Percentiles rank a stretch among this genome's conserved stretches.
phyloP scores from a whole-genome alignment of 495 filamentous ascomycete species.

The Aspergillus steynii region DNA sequence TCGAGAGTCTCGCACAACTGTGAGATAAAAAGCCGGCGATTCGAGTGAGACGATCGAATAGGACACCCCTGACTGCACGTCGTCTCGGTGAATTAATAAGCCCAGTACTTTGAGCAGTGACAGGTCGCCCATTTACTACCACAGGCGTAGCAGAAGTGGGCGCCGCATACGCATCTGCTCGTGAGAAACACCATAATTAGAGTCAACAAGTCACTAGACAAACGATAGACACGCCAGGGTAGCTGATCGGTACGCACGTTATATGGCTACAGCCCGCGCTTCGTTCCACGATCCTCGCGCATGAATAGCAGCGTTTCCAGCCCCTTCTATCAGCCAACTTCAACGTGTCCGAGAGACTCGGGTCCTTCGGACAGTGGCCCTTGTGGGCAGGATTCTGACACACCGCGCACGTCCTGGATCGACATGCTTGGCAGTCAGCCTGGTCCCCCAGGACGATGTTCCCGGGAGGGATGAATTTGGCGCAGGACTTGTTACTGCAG shows the following conservation, averaged over 20 bases:
- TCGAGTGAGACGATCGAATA: too few relatives aligned
- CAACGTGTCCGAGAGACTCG: slow-evolving; percentile 44
- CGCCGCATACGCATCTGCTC: too few relatives aligned
- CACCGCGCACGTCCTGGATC: slow-evolving; percentile 35
- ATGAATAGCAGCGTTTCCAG: slow-evolving; percentile 63
- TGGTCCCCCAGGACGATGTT: slow-evolving; percentile 26
- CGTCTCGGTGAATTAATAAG: too few relatives aligned
- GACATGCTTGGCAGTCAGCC: slow-evolving; percentile 42
- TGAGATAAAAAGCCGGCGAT: too few relatives aligned
- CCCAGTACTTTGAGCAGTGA: too few relatives aligned
- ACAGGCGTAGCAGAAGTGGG: too few relatives aligned
- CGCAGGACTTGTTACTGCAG: slow-evolving; percentile 22
- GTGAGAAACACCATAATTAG: too few relatives aligned
- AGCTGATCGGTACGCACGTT: slow-evolving; percentile 36
- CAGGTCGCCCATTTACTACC: too few relatives aligned
- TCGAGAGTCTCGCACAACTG: too few relatives aligned
- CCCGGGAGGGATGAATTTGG: slow-evolving; percentile 39
- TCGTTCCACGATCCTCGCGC: slow-evolving; percentile 58
- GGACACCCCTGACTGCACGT: too few relatives aligned
- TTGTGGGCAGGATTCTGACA: slow-evolving; percentile 34
- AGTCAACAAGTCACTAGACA: too few relatives aligned
- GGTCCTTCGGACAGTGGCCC: slow-evolving; percentile 54
- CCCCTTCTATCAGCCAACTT: slow-evolving; percentile 55
- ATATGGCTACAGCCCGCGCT: slow-evolving; percentile 61
- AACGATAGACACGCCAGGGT: slow-evolving; percentile 26